Evolutionary conservation across 371 early-diverging fungal species (phyloP), one percentile per base, ranked within the genome.

Genomic region (Entomophthora muscae): DNA sequence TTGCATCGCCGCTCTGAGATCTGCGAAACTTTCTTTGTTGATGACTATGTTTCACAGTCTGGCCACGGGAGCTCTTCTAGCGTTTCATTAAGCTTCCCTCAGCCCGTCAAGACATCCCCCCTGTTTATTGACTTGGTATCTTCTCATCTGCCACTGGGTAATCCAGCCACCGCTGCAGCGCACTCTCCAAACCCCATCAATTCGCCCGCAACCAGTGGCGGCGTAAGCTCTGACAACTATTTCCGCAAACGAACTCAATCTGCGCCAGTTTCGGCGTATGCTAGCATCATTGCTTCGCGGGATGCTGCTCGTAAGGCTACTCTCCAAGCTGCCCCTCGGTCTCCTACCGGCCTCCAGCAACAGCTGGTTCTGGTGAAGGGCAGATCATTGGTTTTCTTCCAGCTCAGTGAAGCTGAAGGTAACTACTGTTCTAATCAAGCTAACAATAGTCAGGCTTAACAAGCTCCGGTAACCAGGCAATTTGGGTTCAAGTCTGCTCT

Each of bases 401-500:
- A 26, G 55, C 55, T 22, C 5, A 26, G 55, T 26, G 51, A 21
- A 42, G 13, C 59, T 29, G 21, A 29, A 29, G n/a, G n/a, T n/a
- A n/a, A n/a, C n/a, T n/a, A n/a, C n/a, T n/a, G n/a, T n/a, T n/a
- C n/a, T n/a, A n/a, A n/a, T n/a, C n/a, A n/a, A n/a, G n/a, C n/a
- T n/a, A n/a, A n/a, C n/a, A n/a, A n/a, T n/a, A n/a, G n/a, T 17
- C 17, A 42, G 42, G 17, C 17, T 42, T 17, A 17, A 17, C 42
- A 17, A 17, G 42, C 42, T 17, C 42, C 10, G 27, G 52, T 5
- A 3, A 62, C 23, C 13, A 62, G 10, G n/a, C 60, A 32, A 32
- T 62, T 10, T 31, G 65, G 10, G 73, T 69, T 21, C 65, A 74
- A 27, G 75, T 84, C 13, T 78, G 78, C 31, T 76, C 78, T 1